Evolutionary conservation across 2,329 filamentous ascomycete species (phyloP), one percentile per base, ranked within the genome.

Genomic region (Fusarium anguioides): DNA sequence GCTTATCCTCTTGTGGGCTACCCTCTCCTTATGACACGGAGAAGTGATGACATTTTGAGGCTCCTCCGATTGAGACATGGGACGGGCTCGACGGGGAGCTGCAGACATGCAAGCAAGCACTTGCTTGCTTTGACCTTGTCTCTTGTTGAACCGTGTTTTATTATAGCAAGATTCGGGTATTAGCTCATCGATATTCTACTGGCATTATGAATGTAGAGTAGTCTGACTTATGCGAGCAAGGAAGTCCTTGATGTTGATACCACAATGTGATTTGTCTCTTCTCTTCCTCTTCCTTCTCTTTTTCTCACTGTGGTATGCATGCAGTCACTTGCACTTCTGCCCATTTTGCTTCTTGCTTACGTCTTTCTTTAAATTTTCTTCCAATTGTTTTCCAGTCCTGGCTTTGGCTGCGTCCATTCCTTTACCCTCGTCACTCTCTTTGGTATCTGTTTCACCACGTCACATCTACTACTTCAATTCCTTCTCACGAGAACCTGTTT

Each of bases 341-440:
- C 33, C 47, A 27, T 48, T 54, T 61, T 61, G 36, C 47, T 52
- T 66, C 57, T 49, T 68, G 53, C 64, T 61, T 52, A 52, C 53
- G 44, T 53, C 54, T 44, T 39, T 68, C 54, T 17, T 68, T 68
- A 42, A 52, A 31, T 5, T 24, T 57, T 51, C 8, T 46, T 52
- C 44, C 60, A 50, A 44, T 59, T 41, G 39, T 53, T 53, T 66
- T 42, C 23, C 64, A 69, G 67, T 61, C 60, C 67, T 52, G 37
- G 67, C 33, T 53, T 54, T 65, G 67, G 55, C 67, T 70, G 66
- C 63, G 46, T 69, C 48, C 67, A 53, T 65, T 69, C 67, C 15
- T 62, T 69, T 41, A 21, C 27, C 35, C 41, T 62, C 36, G 39
- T 24, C 42, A 37, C 24, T 46, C 46, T 50, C 45, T 40, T 23